Conservation (phyloP, 352 stramenopile species). For the Globisporangium nagaii region DNA sequence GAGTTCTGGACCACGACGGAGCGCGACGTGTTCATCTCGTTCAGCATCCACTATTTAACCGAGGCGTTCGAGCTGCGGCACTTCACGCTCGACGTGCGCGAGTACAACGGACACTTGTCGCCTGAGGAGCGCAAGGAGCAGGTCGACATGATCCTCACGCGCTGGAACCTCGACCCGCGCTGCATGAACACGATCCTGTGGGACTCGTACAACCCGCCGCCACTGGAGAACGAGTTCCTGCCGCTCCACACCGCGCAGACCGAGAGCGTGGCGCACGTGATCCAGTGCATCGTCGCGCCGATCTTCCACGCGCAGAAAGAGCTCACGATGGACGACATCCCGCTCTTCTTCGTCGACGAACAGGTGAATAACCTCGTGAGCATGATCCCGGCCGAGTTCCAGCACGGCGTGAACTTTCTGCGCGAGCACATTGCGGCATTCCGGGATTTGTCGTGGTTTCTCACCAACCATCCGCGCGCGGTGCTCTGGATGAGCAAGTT, state of each 20-base stretch:
- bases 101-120: constrained; percentile 33
- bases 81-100: constrained; percentile 40
- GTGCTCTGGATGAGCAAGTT: constrained; percentile 36
- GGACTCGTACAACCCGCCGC: constrained; percentile 28
- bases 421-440: constrained; percentile 29
- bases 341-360: constrained; percentile 36
- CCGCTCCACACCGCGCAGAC: constrained; percentile 26
- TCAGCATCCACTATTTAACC: constrained; percentile 41
- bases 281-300: constrained; percentile 40
- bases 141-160: constrained; percentile 29
- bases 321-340: constrained; percentile 30
- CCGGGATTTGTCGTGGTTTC: constrained; percentile 36
- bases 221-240: constrained; percentile 17
- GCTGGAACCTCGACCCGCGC: constrained; percentile 41
- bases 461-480: constrained; percentile 38
- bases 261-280: constrained; percentile 34
- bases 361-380: constrained; percentile 35
- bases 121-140: constrained; percentile 38
- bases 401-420: constrained; percentile 28
- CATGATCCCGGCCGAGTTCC: constrained; percentile 25
- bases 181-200: constrained; percentile 43
- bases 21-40: constrained; percentile 39
- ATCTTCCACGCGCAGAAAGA: constrained; percentile 27
- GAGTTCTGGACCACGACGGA: constrained; percentile 44
- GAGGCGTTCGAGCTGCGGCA: constrained; percentile 34